phyloP scores from a whole-genome alignment of 2,329 filamentous ascomycete species.

The Lasiodiplodia gonubiensis region DNA sequence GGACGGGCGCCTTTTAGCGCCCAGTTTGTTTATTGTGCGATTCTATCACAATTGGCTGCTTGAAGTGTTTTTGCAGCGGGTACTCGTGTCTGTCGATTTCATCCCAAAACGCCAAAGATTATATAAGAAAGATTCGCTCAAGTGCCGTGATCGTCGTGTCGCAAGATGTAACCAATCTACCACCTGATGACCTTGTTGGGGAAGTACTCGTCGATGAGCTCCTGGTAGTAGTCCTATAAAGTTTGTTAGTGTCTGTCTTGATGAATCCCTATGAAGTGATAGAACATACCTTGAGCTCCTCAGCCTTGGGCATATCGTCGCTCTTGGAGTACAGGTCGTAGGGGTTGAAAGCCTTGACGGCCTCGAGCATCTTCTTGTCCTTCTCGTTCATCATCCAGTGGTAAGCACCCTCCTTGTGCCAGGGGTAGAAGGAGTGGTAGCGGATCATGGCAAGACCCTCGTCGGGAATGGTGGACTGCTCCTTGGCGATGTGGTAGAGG shows the following conservation, averaged over 20 bases:
- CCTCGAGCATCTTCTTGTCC: slow-evolving; percentile 78
- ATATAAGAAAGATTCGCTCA: slow-evolving; percentile 9
- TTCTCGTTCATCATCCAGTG: slow-evolving; percentile 81
- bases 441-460: slow-evolving; percentile 92
- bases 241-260: slow-evolving; percentile 30
- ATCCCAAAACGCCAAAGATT: slow-evolving; percentile 16
- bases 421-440: slow-evolving; percentile 92
- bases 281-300: slow-evolving; percentile 71
- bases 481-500: slow-evolving; percentile 84
- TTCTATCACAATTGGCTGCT: slow-evolving; percentile 24
- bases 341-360: slow-evolving; percentile 85
- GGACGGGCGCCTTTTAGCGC: not conserved
- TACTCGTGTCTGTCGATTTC: slow-evolving; percentile 2
- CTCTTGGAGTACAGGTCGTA: slow-evolving; percentile 94
- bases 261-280: not conserved
- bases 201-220: slow-evolving; percentile 77
- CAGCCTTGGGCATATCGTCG: slow-evolving; percentile 76
- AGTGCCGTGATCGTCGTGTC: slow-evolving; percentile 1
- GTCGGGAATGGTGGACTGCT: slow-evolving; percentile 76
- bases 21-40: slow-evolving; percentile 12
- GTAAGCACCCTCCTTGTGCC: slow-evolving; percentile 85
- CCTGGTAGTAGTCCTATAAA: slow-evolving; percentile 71
- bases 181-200: slow-evolving; percentile 71
- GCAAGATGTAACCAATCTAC: slow-evolving; percentile 48
- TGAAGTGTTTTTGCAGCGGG: slow-evolving; percentile 17